A percentile compares a stretch with the other conserved stretches of the same genome.
Evolutionary conservation across 148 eudicot species (phyloP).

Genomic region (Heliosperma pusillum): DNA sequence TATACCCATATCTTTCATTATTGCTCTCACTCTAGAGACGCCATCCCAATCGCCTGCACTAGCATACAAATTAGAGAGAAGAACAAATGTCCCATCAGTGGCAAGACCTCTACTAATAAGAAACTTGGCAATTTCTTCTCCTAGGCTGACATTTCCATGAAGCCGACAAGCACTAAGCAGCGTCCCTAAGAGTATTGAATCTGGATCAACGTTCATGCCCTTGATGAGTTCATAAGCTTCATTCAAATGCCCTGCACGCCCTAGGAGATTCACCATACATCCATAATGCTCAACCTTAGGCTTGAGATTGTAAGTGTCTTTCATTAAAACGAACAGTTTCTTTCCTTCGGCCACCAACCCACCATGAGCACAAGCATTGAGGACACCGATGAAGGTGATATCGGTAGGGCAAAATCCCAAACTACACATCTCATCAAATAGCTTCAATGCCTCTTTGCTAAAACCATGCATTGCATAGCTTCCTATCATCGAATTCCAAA

Average conservation of each 20-base stretch:
- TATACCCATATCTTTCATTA: conserved; percentile 68
- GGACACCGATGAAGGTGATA: conserved; percentile 71
- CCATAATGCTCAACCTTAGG: conserved; percentile 92
- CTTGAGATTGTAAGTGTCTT: conserved; percentile 35
- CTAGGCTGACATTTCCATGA: conserved; percentile 52
- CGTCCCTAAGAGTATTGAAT: conserved; percentile 76
- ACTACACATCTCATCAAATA: conserved; percentile 46
- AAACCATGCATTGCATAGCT: conserved; percentile 85
- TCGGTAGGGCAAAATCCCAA: conserved; percentile 53
- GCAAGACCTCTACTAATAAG: conserved; percentile 49
- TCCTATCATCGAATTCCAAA: conserved; percentile 80
- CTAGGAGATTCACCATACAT: conserved; percentile 90
- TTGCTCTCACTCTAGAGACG: conserved; percentile 59
- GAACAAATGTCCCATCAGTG: conserved; percentile 65
- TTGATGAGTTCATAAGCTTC: conserved; percentile 74
- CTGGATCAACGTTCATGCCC: conserved; percentile 46
- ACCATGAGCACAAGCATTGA: conserved; percentile 83
- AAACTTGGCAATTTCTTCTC: conserved; percentile 56
- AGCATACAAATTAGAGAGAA: conserved; percentile 82
- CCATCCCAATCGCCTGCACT: conserved; percentile 68
- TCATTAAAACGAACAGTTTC: conserved; percentile 54
- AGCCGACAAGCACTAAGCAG: conserved; percentile 77
- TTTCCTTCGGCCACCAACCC: conserved; percentile 65
- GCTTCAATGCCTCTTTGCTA: conserved; percentile 46
- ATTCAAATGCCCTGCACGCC: conserved; percentile 67